Conservation (phyloP, 192 early-diverging fungal genomes). For the Allomyces arbusculus region DNA sequence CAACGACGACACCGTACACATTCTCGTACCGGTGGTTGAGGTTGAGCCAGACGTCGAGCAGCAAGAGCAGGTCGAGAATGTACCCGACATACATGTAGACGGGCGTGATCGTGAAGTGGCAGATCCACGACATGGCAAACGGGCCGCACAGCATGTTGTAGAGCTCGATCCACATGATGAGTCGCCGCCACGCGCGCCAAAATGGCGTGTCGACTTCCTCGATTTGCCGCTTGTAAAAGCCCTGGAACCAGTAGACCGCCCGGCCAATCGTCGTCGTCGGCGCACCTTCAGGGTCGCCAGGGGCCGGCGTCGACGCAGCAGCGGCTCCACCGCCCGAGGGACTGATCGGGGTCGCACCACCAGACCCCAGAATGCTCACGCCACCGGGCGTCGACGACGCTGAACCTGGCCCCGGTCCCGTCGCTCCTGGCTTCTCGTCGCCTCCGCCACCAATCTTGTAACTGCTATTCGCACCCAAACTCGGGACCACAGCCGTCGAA, state of each 20-base stretch:
- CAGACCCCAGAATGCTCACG: too few species aligned
- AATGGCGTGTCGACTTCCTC: neutral
- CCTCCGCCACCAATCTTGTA: too few species aligned
- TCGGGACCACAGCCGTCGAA: too few species aligned
- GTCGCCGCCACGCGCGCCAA: neutral
- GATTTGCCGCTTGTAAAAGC: neutral
- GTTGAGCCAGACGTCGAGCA: neutral
- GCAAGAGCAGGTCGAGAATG: constrained; percentile 1
- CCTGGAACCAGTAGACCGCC: neutral
- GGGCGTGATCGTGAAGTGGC: neutral
- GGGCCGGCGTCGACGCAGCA: too few species aligned
- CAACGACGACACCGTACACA: constrained; percentile 5
- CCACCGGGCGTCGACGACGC: too few species aligned
- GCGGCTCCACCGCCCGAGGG: too few species aligned
- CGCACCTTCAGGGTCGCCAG: too few species aligned
- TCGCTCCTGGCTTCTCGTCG: too few species aligned
- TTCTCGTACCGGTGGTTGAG: neutral
- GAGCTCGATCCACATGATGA: constrained; percentile 2
- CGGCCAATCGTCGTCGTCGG: too few species aligned
- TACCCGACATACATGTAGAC: neutral
- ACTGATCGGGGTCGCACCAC: too few species aligned
- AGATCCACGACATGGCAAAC: constrained; percentile 6
- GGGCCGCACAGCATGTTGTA: constrained; percentile 6
- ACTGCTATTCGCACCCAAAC: too few species aligned
- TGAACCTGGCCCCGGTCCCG: too few species aligned